Evolutionary conservation across 163 green algal genomes (phyloP), one percentile per base, ranked within the genome.

Genomic region (Volvox carteri): DNA sequence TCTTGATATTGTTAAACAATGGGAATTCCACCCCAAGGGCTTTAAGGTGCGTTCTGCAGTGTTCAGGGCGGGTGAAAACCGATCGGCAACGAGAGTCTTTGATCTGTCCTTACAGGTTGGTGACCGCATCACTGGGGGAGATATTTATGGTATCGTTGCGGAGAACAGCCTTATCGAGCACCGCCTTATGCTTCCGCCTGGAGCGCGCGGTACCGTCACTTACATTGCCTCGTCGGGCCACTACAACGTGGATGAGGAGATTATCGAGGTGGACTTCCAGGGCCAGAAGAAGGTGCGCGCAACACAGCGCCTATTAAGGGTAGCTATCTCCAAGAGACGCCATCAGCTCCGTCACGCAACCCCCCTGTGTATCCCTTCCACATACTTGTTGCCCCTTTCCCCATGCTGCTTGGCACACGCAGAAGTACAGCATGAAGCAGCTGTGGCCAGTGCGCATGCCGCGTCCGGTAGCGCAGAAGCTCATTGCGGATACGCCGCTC

Each of bases 261-360:
- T 99, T 37, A 98, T 99, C 74, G 98, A 99, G 93, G 90, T 99
- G 28, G 98, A 99, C 91, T 99, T 99, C 96, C 93, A 97, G 68
- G 98, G 98, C 41, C 56, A 91, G 48, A 99, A 98, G 86, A 99
- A 98, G 95, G 95, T 80, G 28, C 78, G 46, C 4, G 56, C 21
- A 74, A 50, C 18, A 12, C 30, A 18, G 18, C n/a, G 21, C 33
- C 62, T 30, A 33, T n/a, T n/a, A n/a, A n/a, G n/a, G n/a, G n/a
- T n/a, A n/a, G n/a, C n/a, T n/a, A n/a, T n/a, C n/a, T n/a, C n/a
- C n/a, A n/a, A n/a, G n/a, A n/a, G n/a, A n/a, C n/a, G n/a, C n/a
- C n/a, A n/a, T n/a, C n/a, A n/a, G n/a, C n/a, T n/a, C n/a, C n/a
- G n/a, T n/a, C n/a, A n/a, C n/a, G n/a, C n/a, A n/a, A n/a, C n/a